Percentiles rank a stretch among this genome's conserved stretches.
Conservation (phyloP, 805 yeast species). For the Lipomyces chichibuensis region DNA sequence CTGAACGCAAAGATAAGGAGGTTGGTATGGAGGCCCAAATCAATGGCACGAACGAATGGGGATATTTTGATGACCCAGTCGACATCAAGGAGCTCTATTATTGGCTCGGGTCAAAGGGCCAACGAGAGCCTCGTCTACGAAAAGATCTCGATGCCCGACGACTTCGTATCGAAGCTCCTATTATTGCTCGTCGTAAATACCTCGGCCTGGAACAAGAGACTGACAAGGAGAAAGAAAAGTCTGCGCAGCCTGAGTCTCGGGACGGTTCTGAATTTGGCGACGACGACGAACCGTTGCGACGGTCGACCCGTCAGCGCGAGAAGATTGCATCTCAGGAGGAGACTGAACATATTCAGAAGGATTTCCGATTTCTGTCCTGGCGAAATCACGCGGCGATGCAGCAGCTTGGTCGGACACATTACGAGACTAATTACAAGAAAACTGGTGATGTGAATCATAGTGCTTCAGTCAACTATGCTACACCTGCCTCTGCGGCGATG, state of each 20-base stretch:
- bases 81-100: conserved; percentile 58
- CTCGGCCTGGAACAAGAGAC: conserved; percentile 41
- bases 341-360: conserved; percentile 6
- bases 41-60: conserved; percentile 62
- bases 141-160: conserved; percentile 61
- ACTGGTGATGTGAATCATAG: conserved; percentile 15
- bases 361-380: conserved; percentile 25
- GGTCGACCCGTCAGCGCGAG: conserved; percentile 28
- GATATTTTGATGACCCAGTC: conserved; percentile 63
- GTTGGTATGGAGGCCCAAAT: conserved; percentile 54
- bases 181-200: conserved; percentile 61
- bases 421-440: conserved; percentile 25
- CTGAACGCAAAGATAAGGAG: conserved; percentile 27
- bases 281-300: conserved; percentile 22
- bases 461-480: conserved; percentile 15
- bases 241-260: conserved; percentile 7
- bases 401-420: conserved; percentile 27
- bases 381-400: conserved; percentile 22
- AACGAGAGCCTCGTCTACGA: conserved; percentile 65
- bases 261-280: conserved; percentile 13
- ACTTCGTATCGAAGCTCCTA: conserved; percentile 58
- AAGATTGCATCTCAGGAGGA: conserved; percentile 8
- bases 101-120: conserved; percentile 80
- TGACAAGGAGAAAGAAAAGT: neutral
- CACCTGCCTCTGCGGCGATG: conserved; percentile 16